phyloP scores from a whole-genome alignment of 2,329 filamentous ascomycete species.

The Zasmidium citrigriseum region DNA sequence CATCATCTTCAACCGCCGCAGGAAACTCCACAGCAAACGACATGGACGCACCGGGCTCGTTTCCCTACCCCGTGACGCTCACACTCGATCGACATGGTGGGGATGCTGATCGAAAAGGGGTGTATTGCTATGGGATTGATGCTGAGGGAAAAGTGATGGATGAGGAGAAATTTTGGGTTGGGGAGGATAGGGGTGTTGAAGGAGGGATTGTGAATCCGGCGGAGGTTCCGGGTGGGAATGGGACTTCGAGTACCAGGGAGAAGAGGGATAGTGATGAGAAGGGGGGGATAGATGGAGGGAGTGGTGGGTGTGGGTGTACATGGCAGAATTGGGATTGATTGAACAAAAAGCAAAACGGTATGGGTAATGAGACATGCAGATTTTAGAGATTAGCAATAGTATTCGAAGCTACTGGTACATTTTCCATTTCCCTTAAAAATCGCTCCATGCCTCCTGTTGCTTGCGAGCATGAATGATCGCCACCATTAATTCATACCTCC shows the following conservation, averaged over 20 bases:
- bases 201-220: constrained; percentile 51
- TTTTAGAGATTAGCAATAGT: neutral
- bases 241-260: constrained; percentile 2
- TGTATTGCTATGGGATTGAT: constrained; percentile 63
- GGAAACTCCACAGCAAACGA: constrained; percentile 44
- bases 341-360: no score
- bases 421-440: neutral
- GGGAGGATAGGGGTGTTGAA: constrained; percentile 56
- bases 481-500: neutral
- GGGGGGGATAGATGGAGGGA: constrained; percentile 60
- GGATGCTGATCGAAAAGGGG: constrained; percentile 52
- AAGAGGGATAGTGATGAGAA: constrained; percentile 23
- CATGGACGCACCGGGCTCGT: constrained; percentile 56
- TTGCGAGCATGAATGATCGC: neutral
- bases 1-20: constrained; percentile 23
- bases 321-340: constrained; percentile 56
- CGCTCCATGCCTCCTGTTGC: neutral
- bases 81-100: constrained; percentile 64
- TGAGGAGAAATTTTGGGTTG: constrained; percentile 47
- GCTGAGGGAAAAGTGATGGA: constrained; percentile 46
- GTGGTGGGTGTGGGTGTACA: constrained; percentile 60
- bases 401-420: neutral
- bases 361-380: no score
- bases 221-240: constrained; percentile 42
- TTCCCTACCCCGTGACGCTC: constrained; percentile 63